Evolutionary conservation across 2,329 filamentous ascomycete species (phyloP), one percentile per base, ranked within the genome.

Genomic region (Fusarium tuaranense): DNA sequence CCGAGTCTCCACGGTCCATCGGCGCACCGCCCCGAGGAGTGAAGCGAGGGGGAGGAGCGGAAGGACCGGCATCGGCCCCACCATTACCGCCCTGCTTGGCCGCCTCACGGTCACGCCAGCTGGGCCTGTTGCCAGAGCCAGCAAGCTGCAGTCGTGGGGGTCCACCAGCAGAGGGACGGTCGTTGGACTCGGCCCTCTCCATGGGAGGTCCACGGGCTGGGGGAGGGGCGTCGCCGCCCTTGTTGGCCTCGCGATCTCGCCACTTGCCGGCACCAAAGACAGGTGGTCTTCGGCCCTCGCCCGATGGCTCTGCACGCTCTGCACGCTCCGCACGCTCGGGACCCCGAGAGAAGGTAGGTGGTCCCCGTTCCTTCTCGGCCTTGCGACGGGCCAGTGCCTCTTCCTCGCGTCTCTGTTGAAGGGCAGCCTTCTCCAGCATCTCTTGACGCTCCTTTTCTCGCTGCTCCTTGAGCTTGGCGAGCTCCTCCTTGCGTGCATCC

Each of bases 351-450:
- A 63, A 53, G 55, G 57, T 20, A 69, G 22, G 14, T 16, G 70
- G 18, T 32, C 57, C 81, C 76, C 85, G 85, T 79, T 89, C 89
- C 84, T 90, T 94, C 83, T 91, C 91, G 69, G 88, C 92, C 80
- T 88, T 90, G 82, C 90, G 91, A 78, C 93, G 91, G 76, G 93
- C 93, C 84, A 95, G 91, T 18, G 95, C 95, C 83, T 98, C 95
- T 78, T 97, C 95, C 83, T 97, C 95, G 82, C 94, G 92, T 81
- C 95, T 90, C 78, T 91, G 91, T 85, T 98, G 96, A 77, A 90
- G 85, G 14, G 90, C 90, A 58, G 88, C 89, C 83, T 88, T 90
- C 85, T 92, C 91, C 72, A 89, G 81, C 70, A 86, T 84, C 82
- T 95, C 93, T 84, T 97, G 89, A 66, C 90, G 88, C 83, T 93